These are phyloP conservation scores for Verticillium klebahnii DNA, from an alignment of 2,329 filamentous ascomycete species.

Conservation along the genomic window DNA sequence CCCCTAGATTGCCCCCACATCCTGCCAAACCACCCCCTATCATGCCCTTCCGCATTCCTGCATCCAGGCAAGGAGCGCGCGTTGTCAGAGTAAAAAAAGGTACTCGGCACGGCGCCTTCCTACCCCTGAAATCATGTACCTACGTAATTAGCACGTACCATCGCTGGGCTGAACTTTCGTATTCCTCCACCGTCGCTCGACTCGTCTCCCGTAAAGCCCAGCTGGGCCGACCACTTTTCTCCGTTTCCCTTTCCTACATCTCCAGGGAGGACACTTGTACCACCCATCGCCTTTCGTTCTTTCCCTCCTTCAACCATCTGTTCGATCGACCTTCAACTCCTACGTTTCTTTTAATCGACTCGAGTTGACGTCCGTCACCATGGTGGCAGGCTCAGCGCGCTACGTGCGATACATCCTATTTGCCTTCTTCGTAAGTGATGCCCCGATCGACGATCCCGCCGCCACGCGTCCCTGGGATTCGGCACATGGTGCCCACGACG, in stretches of 20 bases:
- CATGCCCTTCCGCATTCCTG: not conserved
- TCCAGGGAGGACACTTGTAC: conserved; percentile 3
- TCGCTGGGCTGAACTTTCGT: conserved; percentile 5
- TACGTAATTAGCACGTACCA: not conserved
- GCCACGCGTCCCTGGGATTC: not conserved
- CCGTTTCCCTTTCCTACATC: conserved; percentile 4
- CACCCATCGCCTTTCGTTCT: not conserved
- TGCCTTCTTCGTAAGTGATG: conserved; percentile 69
- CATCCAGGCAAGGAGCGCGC: not conserved
- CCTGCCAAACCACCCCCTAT: not conserved
- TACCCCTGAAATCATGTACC: not conserved
- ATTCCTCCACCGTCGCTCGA: conserved; percentile 9
- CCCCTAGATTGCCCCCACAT: not conserved
- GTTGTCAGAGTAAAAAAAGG: not conserved
- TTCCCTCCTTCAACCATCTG: conserved; percentile 8
- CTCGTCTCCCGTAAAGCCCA: not conserved
- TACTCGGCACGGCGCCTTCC: not conserved
- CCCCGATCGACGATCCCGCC: not conserved
- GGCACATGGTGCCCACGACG: not conserved
- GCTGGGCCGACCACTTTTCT: not conserved
- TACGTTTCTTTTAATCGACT: not conserved
- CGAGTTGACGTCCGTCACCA: conserved; percentile 24
- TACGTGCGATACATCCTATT: conserved; percentile 76
- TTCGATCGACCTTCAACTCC: not conserved
- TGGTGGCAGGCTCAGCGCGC: conserved; percentile 67